phyloP scores from a whole-genome alignment of 2,329 filamentous ascomycete species.

The Moelleriella libera region DNA sequence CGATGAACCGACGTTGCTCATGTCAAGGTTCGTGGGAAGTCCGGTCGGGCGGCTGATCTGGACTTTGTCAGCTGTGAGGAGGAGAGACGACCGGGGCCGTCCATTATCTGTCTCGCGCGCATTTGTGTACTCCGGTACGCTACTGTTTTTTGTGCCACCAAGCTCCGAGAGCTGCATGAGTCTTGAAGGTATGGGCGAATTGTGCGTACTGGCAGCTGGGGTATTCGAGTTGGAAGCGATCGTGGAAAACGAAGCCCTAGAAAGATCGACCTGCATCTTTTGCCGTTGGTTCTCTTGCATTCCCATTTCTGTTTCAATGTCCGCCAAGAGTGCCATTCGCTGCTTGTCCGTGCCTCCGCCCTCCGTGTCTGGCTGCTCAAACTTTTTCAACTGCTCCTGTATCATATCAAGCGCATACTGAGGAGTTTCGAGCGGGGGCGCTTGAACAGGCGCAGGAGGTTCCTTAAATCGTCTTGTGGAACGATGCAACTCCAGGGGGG shows the following conservation, averaged over 20 bases:
- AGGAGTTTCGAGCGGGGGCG: slow-evolving; percentile 38
- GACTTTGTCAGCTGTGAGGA: slow-evolving; percentile 1
- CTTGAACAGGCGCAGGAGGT: slow-evolving; percentile 30
- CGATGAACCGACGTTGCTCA: no score
- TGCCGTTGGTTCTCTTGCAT: slow-evolving; percentile 46
- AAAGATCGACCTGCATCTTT: slow-evolving; percentile 36
- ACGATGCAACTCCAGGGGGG: slow-evolving; percentile 35
- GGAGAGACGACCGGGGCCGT: neutral
- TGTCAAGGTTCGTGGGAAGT: no score
- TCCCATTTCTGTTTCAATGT: slow-evolving; percentile 48
- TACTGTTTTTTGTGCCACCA: neutral
- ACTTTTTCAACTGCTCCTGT: slow-evolving; percentile 34
- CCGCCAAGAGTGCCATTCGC: slow-evolving; percentile 36
- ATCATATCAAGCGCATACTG: slow-evolving; percentile 33
- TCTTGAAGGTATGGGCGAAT: neutral
- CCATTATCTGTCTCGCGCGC: neutral
- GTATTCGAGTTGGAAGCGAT: slow-evolving; percentile 15
- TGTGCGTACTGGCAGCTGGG: neutral
- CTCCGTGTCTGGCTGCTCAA: slow-evolving; percentile 26
- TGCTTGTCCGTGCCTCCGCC: slow-evolving; percentile 22
- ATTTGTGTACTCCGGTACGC: neutral
- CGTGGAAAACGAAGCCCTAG: slow-evolving; percentile 35
- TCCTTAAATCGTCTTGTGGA: slow-evolving; percentile 27
- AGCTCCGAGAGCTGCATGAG: neutral
- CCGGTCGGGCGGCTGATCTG: neutral